phyloP scores from a whole-genome alignment of 805 yeast genomes.

The Candida namnaoensis region DNA sequence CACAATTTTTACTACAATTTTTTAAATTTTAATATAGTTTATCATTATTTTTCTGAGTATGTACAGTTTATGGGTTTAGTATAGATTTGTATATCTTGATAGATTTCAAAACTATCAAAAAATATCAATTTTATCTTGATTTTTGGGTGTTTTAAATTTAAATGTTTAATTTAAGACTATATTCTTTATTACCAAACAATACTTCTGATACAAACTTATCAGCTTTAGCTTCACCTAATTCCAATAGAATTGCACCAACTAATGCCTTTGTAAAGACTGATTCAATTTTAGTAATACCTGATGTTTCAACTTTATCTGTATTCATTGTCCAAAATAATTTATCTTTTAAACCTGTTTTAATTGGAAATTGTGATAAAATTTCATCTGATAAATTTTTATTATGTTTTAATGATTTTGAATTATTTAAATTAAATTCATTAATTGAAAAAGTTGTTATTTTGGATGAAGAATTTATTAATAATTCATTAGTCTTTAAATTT shows the following conservation, averaged over 20 bases:
- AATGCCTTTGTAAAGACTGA: conserved; percentile 47
- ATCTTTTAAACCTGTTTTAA: background rate
- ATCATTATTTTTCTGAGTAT: too few relatives aligned
- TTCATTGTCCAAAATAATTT: background rate
- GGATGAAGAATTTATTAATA: conserved; percentile 16
- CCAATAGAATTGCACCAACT: conserved; percentile 58
- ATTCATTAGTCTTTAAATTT: conserved; percentile 29
- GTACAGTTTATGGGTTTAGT: too few relatives aligned
- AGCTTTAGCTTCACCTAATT: conserved; percentile 53
- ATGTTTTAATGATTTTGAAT: conserved; percentile 47
- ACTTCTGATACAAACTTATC: conserved; percentile 49
- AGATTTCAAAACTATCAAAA: too few relatives aligned
- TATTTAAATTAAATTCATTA: conserved; percentile 44
- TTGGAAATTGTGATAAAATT: background rate
- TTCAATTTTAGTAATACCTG: background rate
- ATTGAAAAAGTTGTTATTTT: conserved; percentile 26
- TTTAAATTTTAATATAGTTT: too few relatives aligned
- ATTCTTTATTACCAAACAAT: conserved; percentile 19
- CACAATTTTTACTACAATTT: too few relatives aligned
- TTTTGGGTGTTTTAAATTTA: too few relatives aligned
- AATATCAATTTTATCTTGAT: too few relatives aligned
- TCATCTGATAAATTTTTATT: conserved; percentile 37
- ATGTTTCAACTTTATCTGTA: background rate
- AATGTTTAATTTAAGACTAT: conserved; percentile 3
- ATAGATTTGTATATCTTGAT: too few relatives aligned